Base-by-base conservation (phyloP, 1,284 basidiomycete species). In the Tilletia setariae region DNA sequence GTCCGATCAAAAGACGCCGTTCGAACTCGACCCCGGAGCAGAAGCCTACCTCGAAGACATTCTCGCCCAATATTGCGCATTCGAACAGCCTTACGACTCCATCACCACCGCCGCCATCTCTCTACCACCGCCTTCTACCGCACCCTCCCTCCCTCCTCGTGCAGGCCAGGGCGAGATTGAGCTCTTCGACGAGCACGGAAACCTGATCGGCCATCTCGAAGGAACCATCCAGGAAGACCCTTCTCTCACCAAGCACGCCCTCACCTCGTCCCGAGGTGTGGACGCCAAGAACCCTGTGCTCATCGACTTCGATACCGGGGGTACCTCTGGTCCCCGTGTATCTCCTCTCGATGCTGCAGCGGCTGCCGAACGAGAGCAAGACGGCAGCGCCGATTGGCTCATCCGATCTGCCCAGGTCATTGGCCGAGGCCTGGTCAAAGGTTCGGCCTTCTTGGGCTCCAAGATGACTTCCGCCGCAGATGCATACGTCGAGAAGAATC, bases 391-490 rank as follows among this genome's bases (percentile, higher is more conserved):
- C 28, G 74, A 78, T 32, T 78, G 76, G 76, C 66, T 78, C 65
- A 67, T 77, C 32, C 44, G 49, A 15, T 70, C 73, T 8, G 82
- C 77, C 7, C 74, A 81, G 46, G 74, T 68, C 51, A 70, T 83
- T 43, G 80, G 78, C 0, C 72, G 72, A 4, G 76, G 74, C 9
- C 74, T 83, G 59, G 68, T 83, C 59, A 72, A 79, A 23, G 77
- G 80, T 0, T 76, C 77, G 19, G 69, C 75, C 1, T 71, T 74
- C 19, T 64, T 82, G 16, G 70, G 76, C 2, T 59, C 63, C 53
- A 70, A 73, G 47, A 70, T 83, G 15, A 74, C 74, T 23, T 68
- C 67, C 16, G 72, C 75, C 6, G 79, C 77, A 1, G 74, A 75
- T n/a, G 66, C 68, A 11, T 81, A 78, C 65, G 65, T 74, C 11